These are phyloP conservation scores for Sodiomyces alkalinus DNA, from an alignment of 2,329 filamentous ascomycete species.

Conservation along the genomic window DNA sequence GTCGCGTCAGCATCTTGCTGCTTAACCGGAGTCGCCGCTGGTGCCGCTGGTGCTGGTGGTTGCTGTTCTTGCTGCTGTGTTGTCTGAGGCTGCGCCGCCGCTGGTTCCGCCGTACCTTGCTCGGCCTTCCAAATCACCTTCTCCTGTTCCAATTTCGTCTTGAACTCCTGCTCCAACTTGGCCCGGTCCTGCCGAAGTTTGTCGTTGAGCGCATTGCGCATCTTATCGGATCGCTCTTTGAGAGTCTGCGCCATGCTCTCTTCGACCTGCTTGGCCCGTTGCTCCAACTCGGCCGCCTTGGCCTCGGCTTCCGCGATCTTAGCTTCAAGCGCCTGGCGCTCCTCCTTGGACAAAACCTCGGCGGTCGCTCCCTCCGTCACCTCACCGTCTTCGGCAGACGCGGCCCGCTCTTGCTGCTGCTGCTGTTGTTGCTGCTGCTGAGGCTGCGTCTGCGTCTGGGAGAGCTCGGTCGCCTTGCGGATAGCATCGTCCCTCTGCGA, in stretches of 20 bases:
- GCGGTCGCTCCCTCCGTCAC: slow-evolving; percentile 4
- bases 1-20: slow-evolving; percentile 14
- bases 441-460: slow-evolving; percentile 9
- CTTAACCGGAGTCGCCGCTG: slow-evolving; percentile 26
- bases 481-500: slow-evolving; percentile 50
- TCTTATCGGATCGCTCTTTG: slow-evolving; percentile 51
- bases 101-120: slow-evolving; percentile 16
- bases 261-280: slow-evolving; percentile 49
- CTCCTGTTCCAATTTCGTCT: slow-evolving; percentile 47
- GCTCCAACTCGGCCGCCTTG: slow-evolving; percentile 48
- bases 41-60: slow-evolving; percentile 9
- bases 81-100: slow-evolving; percentile 9
- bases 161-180: slow-evolving; percentile 34
- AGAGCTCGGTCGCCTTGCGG: slow-evolving; percentile 16
- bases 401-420: slow-evolving; percentile 7
- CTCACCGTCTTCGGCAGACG: slow-evolving; percentile 1
- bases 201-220: slow-evolving; percentile 52
- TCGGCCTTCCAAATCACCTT: slow-evolving; percentile 47
- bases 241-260: slow-evolving; percentile 43
- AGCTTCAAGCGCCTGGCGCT: slow-evolving; percentile 41
- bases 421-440: slow-evolving; percentile 8
- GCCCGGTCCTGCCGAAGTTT: slow-evolving; percentile 53
- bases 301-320: slow-evolving; percentile 41
- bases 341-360: slow-evolving; percentile 33
- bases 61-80: too few species aligned